These are phyloP conservation scores for Avicennia marina DNA, from an alignment of 257 asterid genomes.

Conservation along the genomic window DNA sequence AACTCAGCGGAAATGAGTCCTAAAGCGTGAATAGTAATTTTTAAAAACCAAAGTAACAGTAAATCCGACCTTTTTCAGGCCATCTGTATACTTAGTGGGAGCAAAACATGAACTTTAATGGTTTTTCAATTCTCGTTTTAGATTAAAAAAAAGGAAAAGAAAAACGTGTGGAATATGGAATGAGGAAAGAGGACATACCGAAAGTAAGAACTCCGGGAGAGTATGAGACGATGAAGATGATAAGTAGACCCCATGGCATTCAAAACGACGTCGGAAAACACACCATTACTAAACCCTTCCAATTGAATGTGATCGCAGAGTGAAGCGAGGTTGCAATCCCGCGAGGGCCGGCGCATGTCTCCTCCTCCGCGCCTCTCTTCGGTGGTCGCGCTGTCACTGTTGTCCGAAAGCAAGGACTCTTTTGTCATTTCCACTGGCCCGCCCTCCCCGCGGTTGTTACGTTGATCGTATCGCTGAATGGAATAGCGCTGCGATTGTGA, in stretches of 20 bases:
- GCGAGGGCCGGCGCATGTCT: slow-evolving; percentile 36
- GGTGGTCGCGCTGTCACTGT: slow-evolving; percentile 26
- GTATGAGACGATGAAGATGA: slow-evolving; percentile 85
- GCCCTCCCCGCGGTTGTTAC: slow-evolving; percentile 42
- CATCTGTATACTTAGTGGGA: neutral
- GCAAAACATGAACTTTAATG: neutral
- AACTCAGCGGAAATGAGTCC: neutral
- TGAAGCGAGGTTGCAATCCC: slow-evolving; percentile 82
- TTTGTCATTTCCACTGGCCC: slow-evolving; percentile 65
- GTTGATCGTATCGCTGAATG: slow-evolving; percentile 21
- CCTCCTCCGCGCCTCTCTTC: slow-evolving; percentile 47
- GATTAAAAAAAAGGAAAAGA: too few relatives aligned
- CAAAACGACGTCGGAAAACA: slow-evolving; percentile 85
- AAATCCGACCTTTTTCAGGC: neutral
- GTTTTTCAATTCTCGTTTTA: neutral
- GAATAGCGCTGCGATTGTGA: neutral
- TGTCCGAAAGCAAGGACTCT: slow-evolving; percentile 46
- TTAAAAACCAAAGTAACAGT: neutral
- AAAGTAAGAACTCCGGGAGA: slow-evolving; percentile 93
- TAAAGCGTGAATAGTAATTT: neutral
- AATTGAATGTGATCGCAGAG: slow-evolving; percentile 88
- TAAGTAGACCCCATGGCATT: slow-evolving; percentile 78
- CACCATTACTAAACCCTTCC: slow-evolving; percentile 82
- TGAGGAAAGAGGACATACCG: slow-evolving; percentile 33
- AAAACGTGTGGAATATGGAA: neutral